Evolutionary conservation across 345 rosid species (phyloP).

Genomic region (Moringa oleifera): DNA sequence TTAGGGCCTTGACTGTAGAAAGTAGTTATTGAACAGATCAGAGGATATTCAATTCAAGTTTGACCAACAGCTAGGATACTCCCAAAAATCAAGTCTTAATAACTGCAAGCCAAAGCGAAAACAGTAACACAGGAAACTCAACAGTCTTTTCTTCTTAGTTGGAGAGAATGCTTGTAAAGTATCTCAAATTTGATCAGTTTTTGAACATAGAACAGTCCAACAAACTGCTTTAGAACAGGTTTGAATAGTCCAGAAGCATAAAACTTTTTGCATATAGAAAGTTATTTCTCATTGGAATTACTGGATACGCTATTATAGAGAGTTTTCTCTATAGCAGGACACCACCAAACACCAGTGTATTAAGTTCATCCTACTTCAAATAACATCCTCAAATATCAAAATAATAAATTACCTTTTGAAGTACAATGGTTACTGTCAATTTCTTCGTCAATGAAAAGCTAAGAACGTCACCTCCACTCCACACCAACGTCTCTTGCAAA

Average conservation of each 20-base stretch:
- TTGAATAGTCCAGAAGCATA: not conserved
- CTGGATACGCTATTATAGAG: too few species aligned
- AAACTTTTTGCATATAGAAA: not conserved
- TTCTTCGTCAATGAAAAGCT: constrained; percentile 73
- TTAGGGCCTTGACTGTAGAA: not conserved
- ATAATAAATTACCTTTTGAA: constrained; percentile 59
- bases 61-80: too few species aligned
- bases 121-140: too few species aligned
- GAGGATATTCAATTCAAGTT: not conserved
- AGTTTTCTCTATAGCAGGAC: not conserved
- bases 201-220: not conserved
- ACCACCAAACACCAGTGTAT: not conserved
- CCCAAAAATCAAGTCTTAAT: too few species aligned
- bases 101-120: too few species aligned
- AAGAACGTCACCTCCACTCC: constrained; percentile 71
- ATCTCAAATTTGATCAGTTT: not conserved
- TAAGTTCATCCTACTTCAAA: constrained; percentile 13
- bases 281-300: not conserved
- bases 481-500: constrained; percentile 89
- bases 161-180: too few species aligned
- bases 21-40: not conserved
- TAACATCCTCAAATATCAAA: constrained; percentile 26
- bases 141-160: too few species aligned
- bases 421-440: constrained; percentile 43
- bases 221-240: not conserved